Conservation (phyloP, 129 eudicot genomes). For the Lactuca saligna region DNA sequence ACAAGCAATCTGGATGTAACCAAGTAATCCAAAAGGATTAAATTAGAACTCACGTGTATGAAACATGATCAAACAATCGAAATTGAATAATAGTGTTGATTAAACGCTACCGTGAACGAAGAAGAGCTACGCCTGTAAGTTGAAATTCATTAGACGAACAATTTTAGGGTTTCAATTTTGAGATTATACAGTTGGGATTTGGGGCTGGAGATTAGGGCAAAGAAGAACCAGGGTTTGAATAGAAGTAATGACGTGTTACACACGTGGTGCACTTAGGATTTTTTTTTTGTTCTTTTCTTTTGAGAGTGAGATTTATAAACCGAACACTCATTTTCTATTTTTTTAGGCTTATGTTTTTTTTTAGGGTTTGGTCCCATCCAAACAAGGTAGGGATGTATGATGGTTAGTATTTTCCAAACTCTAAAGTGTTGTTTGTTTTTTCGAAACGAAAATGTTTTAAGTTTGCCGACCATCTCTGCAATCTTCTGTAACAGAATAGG, state of each 20-base stretch:
- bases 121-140: not conserved
- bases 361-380: no score
- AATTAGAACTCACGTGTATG: not conserved
- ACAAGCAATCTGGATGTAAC: not conserved
- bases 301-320: no score
- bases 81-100: not conserved
- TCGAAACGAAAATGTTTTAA: no score
- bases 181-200: not conserved
- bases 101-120: constrained; percentile 6
- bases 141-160: constrained; percentile 2
- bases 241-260: not conserved
- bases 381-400: no score
- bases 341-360: no score
- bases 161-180: constrained; percentile 14
- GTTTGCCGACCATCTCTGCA: no score
- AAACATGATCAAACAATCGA: not conserved
- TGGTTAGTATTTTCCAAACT: no score
- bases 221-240: not conserved
- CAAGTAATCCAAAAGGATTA: not conserved
- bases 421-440: no score
- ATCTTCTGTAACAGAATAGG: no score
- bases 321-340: no score
- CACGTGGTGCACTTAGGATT: not conserved
- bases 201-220: not conserved
- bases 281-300: no score